Evolutionary conservation across 1,284 basidiomycete genomes (phyloP).

Genomic region (Austroboletus niveus): DNA sequence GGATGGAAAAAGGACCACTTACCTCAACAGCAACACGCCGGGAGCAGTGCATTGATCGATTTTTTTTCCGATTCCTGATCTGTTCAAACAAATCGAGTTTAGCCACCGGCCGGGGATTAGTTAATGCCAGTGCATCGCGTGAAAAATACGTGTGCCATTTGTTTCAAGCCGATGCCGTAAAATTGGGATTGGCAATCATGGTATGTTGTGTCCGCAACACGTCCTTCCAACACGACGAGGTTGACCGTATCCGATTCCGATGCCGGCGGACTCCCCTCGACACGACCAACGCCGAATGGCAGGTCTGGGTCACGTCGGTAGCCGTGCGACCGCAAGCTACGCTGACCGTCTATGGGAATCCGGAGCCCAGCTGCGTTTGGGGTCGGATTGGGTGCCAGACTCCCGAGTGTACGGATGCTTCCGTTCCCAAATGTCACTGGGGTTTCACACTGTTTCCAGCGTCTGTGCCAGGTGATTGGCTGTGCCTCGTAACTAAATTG

Average conservation of each 20-base stretch:
- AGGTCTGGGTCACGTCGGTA: slow-evolving; percentile 5
- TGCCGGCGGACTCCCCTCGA: not conserved
- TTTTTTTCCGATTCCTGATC: slow-evolving; percentile 21
- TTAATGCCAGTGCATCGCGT: slow-evolving; percentile 26
- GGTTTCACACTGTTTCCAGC: slow-evolving; percentile 27
- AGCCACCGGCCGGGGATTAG: slow-evolving; percentile 32
- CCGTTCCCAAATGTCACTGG: slow-evolving; percentile 21
- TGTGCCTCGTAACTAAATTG: slow-evolving; percentile 32
- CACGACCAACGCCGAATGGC: slow-evolving; percentile 20
- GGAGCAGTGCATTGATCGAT: slow-evolving; percentile 30
- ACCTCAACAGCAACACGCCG: slow-evolving; percentile 27
- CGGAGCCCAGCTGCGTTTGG: slow-evolving; percentile 6
- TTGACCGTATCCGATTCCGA: slow-evolving; percentile 10
- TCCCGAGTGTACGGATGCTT: slow-evolving; percentile 12
- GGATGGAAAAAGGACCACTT: slow-evolving; percentile 20
- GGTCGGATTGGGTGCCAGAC: slow-evolving; percentile 10
- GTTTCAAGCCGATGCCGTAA: slow-evolving; percentile 33
- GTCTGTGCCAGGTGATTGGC: slow-evolving; percentile 18
- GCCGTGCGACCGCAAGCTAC: slow-evolving; percentile 12
- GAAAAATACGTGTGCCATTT: slow-evolving; percentile 13
- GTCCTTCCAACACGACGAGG: slow-evolving; percentile 20
- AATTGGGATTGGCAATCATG: slow-evolving; percentile 34
- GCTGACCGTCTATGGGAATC: slow-evolving; percentile 17
- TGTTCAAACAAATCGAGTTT: slow-evolving; percentile 23
- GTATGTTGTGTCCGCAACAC: slow-evolving; percentile 14